Evolutionary conservation across 2,329 filamentous ascomycete species (phyloP).

Genomic region (Lachnellula hyalina): DNA sequence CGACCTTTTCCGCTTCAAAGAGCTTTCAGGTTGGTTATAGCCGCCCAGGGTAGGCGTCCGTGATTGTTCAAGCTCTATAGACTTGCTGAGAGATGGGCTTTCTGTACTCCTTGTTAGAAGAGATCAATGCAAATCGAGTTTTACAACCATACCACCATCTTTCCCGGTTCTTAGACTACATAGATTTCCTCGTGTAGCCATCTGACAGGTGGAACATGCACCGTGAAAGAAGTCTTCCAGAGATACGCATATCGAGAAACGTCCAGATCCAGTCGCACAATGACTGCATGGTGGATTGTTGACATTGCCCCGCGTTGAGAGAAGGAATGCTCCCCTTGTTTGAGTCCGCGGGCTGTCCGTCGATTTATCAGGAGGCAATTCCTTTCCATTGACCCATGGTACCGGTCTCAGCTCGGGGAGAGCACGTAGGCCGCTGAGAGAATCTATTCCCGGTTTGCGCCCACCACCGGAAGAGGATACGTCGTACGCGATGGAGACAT

Average conservation of each 20-base stretch:
- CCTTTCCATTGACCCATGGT: conserved; percentile 21
- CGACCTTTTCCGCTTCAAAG: background rate
- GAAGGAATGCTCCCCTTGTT: conserved; percentile 18
- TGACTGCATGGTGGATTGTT: conserved; percentile 17
- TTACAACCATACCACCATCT: conserved; percentile 8
- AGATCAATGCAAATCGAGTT: background rate
- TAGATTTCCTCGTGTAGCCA: conserved; percentile 18
- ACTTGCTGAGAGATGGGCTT: conserved; percentile 2
- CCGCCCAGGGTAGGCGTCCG: background rate
- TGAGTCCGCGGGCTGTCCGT: conserved; percentile 16
- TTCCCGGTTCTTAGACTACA: conserved; percentile 16
- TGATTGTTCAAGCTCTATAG: background rate
- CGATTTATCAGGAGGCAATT: conserved; percentile 15
- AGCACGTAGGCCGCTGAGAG: conserved; percentile 11
- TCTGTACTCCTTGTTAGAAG: background rate
- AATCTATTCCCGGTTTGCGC: conserved; percentile 3
- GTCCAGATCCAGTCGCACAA: conserved; percentile 15
- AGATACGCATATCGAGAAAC: conserved; percentile 19
- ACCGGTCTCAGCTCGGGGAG: conserved; percentile 21
- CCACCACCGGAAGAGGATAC: background rate
- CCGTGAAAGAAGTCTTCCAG: conserved; percentile 20
- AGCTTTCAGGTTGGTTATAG: background rate
- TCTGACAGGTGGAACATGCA: conserved; percentile 25
- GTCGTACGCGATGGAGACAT: background rate
- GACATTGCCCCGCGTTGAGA: conserved; percentile 17